Percentiles rank a stretch among this genome's conserved stretches.
phyloP scores from a whole-genome alignment of 78 protist species.

The Dictyostelium brefeldianum region DNA sequence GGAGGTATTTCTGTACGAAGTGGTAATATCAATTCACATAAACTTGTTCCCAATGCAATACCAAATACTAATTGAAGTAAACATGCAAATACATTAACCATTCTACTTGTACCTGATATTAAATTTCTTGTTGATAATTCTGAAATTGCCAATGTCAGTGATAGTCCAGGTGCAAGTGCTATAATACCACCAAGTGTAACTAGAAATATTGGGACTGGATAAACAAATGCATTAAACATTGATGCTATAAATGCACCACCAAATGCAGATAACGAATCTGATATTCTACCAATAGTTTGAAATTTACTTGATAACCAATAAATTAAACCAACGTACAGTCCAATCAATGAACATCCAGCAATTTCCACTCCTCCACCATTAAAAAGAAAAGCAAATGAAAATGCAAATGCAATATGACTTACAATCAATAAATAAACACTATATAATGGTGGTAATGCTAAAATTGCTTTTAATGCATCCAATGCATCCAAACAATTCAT shows the following conservation, averaged over 20 bases:
- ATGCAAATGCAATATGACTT: constrained; percentile 42
- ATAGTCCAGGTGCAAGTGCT: constrained; percentile 61
- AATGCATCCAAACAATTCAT: constrained; percentile 30
- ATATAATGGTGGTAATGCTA: constrained; percentile 38
- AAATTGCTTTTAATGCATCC: constrained; percentile 6
- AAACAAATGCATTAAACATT: constrained; percentile 42
- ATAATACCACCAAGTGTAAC: constrained; percentile 65
- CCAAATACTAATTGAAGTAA: constrained; percentile 62
- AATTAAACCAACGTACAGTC: constrained; percentile 53
- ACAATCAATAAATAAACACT: not conserved
- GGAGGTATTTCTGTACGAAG: constrained; percentile 4
- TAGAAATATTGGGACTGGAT: constrained; percentile 19
- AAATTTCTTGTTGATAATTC: constrained; percentile 63
- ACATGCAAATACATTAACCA: constrained; percentile 69
- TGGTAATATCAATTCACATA: constrained; percentile 8
- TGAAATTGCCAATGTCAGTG: constrained; percentile 45
- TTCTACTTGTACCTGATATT: constrained; percentile 57
- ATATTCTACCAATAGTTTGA: constrained; percentile 56
- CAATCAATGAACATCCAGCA: constrained; percentile 53
- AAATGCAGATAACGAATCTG: constrained; percentile 44
- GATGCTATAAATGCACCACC: constrained; percentile 67
- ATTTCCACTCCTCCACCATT: constrained; percentile 49
- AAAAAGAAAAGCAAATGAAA: constrained; percentile 48
- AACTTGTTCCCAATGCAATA: constrained; percentile 55
- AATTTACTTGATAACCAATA: constrained; percentile 22